Evolutionary conservation across 768 basidiomycete species (phyloP), one percentile per base, ranked within the genome.

Genomic region (Pleurotus sapidus): DNA sequence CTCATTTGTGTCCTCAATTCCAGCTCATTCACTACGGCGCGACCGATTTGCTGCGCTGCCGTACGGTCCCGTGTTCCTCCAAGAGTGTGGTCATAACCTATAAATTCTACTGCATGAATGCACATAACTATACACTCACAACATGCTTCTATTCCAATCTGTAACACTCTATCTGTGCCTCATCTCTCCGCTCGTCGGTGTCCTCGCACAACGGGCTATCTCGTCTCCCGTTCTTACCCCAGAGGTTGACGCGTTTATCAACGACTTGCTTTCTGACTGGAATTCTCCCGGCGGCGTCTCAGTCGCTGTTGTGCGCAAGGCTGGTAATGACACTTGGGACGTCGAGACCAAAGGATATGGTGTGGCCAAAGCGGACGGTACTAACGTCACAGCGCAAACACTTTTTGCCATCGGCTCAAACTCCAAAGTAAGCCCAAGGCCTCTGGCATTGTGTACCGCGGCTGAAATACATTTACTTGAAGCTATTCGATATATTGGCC

Each of bases 401-500:
- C 47, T 63, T 37, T 61, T 66, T 18, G 30, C 60, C 20, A 60
- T 64, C 18, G 63, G 62, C 11, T 66, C 65, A 15, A 66, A 65
- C 11, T 34, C 30, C 30, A 51, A 20, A 20, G 64, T 63, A 5
- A 25, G 4, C 30, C 9, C 30, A 30, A 30, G 30, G 20, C 9
- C 30, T 7, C 30, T 30, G 30, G 30, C 30, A 30, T 30, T 9
- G 9, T 7, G 6, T 30, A 30, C 30, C 0, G 20, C 3, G 20
- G 20, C 20, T 20, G 20, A 20, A 6, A 8, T 8, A 8, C 8
- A 9, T 3, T 20, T 20, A 20, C 20, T 51, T 23, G 6, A 46
- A 70, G 67, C 61, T 67, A 1, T 70, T 69, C 51, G 60, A 60
- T 34, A 60, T 60, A 17, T 25, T 68, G 2, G 59, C 68, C 2